Conservation (phyloP, 129 eudicot species). For the Lactuca saligna region DNA sequence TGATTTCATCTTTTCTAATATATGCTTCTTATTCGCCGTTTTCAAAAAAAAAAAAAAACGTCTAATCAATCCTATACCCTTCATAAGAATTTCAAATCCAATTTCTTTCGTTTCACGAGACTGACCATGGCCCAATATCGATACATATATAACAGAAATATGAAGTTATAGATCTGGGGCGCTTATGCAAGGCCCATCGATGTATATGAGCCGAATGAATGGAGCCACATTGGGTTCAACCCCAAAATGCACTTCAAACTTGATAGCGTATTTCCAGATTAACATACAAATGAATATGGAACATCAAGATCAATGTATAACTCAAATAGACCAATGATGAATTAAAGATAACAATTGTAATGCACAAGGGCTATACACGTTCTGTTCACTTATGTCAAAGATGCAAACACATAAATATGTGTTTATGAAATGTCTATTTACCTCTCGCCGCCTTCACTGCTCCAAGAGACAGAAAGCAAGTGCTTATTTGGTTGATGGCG, state of each 20-base stretch:
- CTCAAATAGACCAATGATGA: not conserved
- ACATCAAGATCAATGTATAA: not conserved
- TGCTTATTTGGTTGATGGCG: not conserved
- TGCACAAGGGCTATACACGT: not conserved
- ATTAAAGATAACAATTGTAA: not conserved
- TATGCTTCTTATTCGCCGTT: too few relatives aligned
- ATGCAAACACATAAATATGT: too few relatives aligned
- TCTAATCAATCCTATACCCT: too few relatives aligned
- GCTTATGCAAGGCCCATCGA: too few relatives aligned
- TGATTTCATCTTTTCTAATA: too few relatives aligned
- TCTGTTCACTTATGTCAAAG: too few relatives aligned
- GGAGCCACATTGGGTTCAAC: not conserved
- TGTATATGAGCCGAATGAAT: not conserved
- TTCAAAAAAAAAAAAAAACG: too few relatives aligned
- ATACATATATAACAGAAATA: not conserved
- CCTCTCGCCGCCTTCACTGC: not conserved
- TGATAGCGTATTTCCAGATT: not conserved
- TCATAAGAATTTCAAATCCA: too few relatives aligned
- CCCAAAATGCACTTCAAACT: not conserved
- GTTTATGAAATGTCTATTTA: too few relatives aligned
- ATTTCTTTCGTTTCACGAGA: too few relatives aligned
- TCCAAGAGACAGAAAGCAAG: not conserved
- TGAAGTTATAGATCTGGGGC: not conserved
- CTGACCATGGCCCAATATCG: too few relatives aligned
- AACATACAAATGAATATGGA: not conserved